Conservation (phyloP, 768 basidiomycete species). For the Gymnopilus dilepis region DNA sequence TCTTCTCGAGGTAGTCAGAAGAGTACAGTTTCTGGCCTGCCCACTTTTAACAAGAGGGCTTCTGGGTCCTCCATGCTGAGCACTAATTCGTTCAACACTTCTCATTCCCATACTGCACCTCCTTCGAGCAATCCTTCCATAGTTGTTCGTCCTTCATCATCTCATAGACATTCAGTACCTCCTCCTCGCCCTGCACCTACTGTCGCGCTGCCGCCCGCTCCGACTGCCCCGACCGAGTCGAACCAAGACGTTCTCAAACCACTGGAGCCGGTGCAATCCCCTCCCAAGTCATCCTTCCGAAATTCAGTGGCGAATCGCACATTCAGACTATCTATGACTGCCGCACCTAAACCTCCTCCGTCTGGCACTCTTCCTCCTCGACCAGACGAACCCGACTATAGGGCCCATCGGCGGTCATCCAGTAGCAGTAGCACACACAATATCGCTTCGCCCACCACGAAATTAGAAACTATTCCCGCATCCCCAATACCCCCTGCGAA, state of each 20-base stretch:
- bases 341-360: conserved; percentile 72
- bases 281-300: conserved; percentile 51
- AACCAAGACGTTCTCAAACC: conserved; percentile 32
- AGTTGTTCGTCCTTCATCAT: conserved; percentile 15
- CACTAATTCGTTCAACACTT: conserved; percentile 44
- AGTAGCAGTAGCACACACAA: conserved; percentile 35
- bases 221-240: conserved; percentile 54
- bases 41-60: conserved; percentile 58
- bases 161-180: conserved; percentile 65
- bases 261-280: conserved; percentile 23
- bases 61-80: conserved; percentile 57
- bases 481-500: conserved; percentile 47
- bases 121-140: conserved; percentile 15
- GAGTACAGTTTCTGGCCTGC: conserved; percentile 50
- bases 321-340: conserved; percentile 60
- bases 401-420: conserved; percentile 42
- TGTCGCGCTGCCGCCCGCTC: conserved; percentile 72
- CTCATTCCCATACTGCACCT: conserved; percentile 40
- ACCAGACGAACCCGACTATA: conserved; percentile 58
- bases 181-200: conserved; percentile 78
- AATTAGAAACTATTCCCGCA: conserved; percentile 48
- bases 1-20: conserved; percentile 46
- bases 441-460: conserved; percentile 21
- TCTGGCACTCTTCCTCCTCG: conserved; percentile 64
- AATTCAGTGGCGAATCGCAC: conserved; percentile 62